Percentiles rank a stretch among this genome's conserved stretches.
phyloP scores from a whole-genome alignment of 108 stramenopile species.

The Fragilariopsis cylindrus region DNA sequence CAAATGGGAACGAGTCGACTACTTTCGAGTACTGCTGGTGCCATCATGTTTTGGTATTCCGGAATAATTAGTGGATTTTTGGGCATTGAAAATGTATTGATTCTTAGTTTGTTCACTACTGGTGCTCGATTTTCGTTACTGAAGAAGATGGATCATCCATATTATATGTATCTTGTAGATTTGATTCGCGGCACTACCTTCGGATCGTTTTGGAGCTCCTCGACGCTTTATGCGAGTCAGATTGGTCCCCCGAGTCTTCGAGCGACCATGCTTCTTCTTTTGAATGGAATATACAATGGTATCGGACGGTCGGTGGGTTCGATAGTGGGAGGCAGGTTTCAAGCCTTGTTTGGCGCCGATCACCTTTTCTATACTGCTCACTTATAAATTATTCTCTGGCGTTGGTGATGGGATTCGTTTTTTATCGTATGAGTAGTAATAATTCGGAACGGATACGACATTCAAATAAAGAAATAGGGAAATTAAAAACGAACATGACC shows the following conservation, averaged over 20 bases:
- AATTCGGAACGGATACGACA: not conserved
- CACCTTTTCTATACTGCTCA: conserved; percentile 7
- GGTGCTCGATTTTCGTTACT: conserved; percentile 86
- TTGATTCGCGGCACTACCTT: conserved; percentile 88
- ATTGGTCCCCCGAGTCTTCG: conserved; percentile 77
- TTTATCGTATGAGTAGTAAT: not conserved
- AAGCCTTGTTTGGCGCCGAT: conserved; percentile 28
- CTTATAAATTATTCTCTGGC: conserved; percentile 4
- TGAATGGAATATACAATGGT: conserved; percentile 43
- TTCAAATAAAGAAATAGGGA: not conserved
- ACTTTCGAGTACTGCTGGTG: conserved; percentile 80
- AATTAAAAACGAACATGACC: not conserved
- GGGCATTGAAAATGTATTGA: conserved; percentile 83
- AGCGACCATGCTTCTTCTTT: conserved; percentile 27
- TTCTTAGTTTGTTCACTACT: conserved; percentile 72
- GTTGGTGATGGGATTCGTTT: not conserved
- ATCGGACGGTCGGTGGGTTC: conserved; percentile 39
- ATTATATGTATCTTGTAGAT: conserved; percentile 88
- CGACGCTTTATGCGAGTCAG: conserved; percentile 87
- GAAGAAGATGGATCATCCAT: conserved; percentile 76
- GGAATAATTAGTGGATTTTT: conserved; percentile 65
- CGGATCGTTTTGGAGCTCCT: conserved; percentile 90
- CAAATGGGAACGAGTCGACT: conserved; percentile 87
- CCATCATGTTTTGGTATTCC: conserved; percentile 85
- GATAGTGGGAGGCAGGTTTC: conserved; percentile 31